Evolutionary conservation across 2,329 filamentous ascomycete species (phyloP), one percentile per base, ranked within the genome.

Genomic region (Claviceps paspali): DNA sequence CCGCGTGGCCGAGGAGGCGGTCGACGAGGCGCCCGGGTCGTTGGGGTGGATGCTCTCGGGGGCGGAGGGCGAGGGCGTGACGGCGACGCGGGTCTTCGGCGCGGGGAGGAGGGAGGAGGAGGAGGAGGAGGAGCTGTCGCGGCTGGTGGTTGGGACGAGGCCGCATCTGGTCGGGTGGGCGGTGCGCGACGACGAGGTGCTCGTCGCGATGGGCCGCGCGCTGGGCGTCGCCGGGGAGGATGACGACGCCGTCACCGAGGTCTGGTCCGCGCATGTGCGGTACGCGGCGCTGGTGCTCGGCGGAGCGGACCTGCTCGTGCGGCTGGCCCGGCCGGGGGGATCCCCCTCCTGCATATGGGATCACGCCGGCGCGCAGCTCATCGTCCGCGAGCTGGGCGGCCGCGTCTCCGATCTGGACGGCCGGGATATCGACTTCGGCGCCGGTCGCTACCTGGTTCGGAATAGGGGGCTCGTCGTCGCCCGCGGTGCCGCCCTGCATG

Each of bases 361-460:
- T 43, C 70, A 75, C 42, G 70, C 70, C 0, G 70, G 70, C 5
- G 68, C 69, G 1, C 71, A 73, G 61, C 54, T 75, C 39, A 54
- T 74, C 22, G 67, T 71, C 38, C 63, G 68, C 38, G 70, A 75
- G 51, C 54, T 65, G 1, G 70, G 70, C 1, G 70, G 70, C 15
- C 57, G 54, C 39, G 57, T 74, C 32, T 72, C 68, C 0, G 70
- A 75, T 38, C 52, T 62, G 37, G 55, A 62, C 14, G 59, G 57
- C 6, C 45, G 44, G 30, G 37, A 43, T 1, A 52, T 60, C 3
- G 54, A 62, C 27, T 61, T 61, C 44, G 51, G 52, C 17, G 52
- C 50, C 1, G 59, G 59, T 1, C 48, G 59, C 30, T 47, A 51
- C 10, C 33, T 62, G 44, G 45, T 40, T 31, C 48, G 43, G 15